These are phyloP conservation scores for Aureobasidium uvarum DNA, from an alignment of 2,329 filamentous ascomycete genomes.

Conservation along the genomic window DNA sequence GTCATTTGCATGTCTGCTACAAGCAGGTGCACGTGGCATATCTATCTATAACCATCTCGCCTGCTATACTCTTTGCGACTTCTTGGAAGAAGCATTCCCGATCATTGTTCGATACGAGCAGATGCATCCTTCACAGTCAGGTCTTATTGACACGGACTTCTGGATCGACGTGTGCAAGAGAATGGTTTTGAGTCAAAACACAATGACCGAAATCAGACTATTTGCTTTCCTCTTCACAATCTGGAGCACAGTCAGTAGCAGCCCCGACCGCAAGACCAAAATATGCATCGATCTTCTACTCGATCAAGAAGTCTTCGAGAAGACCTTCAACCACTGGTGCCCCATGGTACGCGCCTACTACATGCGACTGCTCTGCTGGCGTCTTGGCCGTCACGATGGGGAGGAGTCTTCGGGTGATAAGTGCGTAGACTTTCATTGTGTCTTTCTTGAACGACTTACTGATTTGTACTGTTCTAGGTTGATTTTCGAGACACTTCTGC, in stretches of 20 bases:
- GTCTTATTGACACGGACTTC: constrained; percentile 73
- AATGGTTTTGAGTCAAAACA: constrained; percentile 81
- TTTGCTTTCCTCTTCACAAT: constrained; percentile 77
- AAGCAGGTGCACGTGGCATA: constrained; percentile 69
- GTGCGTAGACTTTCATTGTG: neutral
- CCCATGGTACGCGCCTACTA: constrained; percentile 93
- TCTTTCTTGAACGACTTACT: neutral
- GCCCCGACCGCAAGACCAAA: constrained; percentile 64
- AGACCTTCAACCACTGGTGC: constrained; percentile 90
- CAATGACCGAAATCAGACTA: constrained; percentile 82
- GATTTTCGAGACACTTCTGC: constrained; percentile 66
- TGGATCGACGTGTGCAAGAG: constrained; percentile 78
- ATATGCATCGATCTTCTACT: constrained; percentile 75
- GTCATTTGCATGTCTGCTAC: constrained; percentile 70
- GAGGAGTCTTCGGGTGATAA: constrained; percentile 49
- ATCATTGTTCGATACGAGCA: constrained; percentile 63
- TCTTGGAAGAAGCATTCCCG: constrained; percentile 75
- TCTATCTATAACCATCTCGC: constrained; percentile 79
- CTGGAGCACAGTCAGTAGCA: constrained; percentile 70
- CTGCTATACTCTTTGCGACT: constrained; percentile 88
- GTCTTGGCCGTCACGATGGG: constrained; percentile 73
- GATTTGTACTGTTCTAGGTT: constrained; percentile 48
- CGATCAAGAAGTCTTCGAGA: constrained; percentile 70
- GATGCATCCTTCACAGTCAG: constrained; percentile 43
- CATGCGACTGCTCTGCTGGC: constrained; percentile 87